Evolutionary conservation across 164 flowering plant genomes (phyloP).

Genomic region (Annona cherimola): DNA sequence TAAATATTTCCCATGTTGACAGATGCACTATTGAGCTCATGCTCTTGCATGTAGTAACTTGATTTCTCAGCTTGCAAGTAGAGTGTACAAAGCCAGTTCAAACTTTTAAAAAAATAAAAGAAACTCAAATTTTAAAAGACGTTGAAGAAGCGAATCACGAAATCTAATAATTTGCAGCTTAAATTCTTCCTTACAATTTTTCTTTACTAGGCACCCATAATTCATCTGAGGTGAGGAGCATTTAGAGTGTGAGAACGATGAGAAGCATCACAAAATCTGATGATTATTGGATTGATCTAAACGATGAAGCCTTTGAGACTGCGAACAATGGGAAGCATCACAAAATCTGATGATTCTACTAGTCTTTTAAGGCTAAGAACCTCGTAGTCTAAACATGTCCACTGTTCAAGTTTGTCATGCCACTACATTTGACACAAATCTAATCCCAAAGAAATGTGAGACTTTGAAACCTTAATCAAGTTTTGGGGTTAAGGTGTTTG

Average conservation of each 20-base stretch:
- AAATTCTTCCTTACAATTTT: slow-evolving; percentile 54
- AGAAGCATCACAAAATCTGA: too few relatives aligned
- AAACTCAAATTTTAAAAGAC: not conserved
- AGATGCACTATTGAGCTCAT: slow-evolving; percentile 49
- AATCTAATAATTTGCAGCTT: slow-evolving; percentile 3
- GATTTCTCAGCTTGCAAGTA: slow-evolving; percentile 57
- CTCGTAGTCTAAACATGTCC: too few relatives aligned
- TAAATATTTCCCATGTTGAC: slow-evolving; percentile 59
- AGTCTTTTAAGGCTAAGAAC: too few relatives aligned
- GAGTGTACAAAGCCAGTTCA: slow-evolving; percentile 75
- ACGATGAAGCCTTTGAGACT: too few relatives aligned
- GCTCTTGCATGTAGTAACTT: slow-evolving; percentile 71
- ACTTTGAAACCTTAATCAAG: too few relatives aligned
- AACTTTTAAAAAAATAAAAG: slow-evolving; percentile 41
- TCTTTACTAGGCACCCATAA: slow-evolving; percentile 96
- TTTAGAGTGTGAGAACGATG: slow-evolving; percentile 80
- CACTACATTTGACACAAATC: too few relatives aligned
- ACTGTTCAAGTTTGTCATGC: too few relatives aligned
- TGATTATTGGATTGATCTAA: too few relatives aligned
- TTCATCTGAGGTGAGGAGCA: slow-evolving; percentile 85
- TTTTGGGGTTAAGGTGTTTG: too few relatives aligned
- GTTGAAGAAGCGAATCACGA: not conserved
- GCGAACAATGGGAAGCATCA: too few relatives aligned
- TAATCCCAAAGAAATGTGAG: too few relatives aligned
- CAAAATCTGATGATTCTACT: too few relatives aligned